phyloP scores from a whole-genome alignment of 352 stramenopile genomes.

The Peronospora tabacina region DNA sequence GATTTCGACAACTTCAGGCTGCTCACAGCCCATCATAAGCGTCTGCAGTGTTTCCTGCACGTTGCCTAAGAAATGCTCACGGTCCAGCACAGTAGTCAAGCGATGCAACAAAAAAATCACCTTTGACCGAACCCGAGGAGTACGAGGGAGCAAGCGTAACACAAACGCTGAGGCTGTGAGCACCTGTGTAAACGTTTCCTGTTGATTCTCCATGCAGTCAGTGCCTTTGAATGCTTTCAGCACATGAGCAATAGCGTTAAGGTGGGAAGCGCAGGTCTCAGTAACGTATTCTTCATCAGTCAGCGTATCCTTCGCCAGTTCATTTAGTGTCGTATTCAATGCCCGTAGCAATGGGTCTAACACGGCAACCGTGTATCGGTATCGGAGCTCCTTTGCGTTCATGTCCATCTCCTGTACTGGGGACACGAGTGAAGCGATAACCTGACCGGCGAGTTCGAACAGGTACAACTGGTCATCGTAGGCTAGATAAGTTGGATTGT shows the following conservation, averaged over 20 bases:
- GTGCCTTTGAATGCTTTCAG: conserved; percentile 76
- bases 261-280: conserved; percentile 44
- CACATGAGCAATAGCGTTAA: conserved; percentile 78
- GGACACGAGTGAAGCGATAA: conserved; percentile 58
- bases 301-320: conserved; percentile 24
- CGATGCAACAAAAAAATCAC: conserved; percentile 77
- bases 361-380: conserved; percentile 65
- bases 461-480: conserved; percentile 80
- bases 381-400: conserved; percentile 51
- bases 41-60: conserved; percentile 49
- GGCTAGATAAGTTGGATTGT: conserved; percentile 46
- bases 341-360: conserved; percentile 59
- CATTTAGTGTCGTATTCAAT: conserved; percentile 50
- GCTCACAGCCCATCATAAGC: conserved; percentile 57
- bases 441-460: conserved; percentile 77
- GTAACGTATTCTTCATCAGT: conserved; percentile 38
- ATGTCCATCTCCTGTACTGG: conserved; percentile 26
- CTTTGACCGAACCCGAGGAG: conserved; percentile 60
- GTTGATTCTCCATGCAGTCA: conserved; percentile 63
- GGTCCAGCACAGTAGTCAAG: conserved; percentile 63
- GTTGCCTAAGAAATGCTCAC: conserved; percentile 58
- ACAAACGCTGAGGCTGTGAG: conserved; percentile 55
- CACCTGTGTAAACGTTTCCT: conserved; percentile 70
- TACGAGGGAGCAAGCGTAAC: conserved; percentile 40
- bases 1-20: conserved; percentile 65